These are phyloP conservation scores for Nemania sp. DNA, from an alignment of 2,329 filamentous ascomycete genomes.

Conservation along the genomic window DNA sequence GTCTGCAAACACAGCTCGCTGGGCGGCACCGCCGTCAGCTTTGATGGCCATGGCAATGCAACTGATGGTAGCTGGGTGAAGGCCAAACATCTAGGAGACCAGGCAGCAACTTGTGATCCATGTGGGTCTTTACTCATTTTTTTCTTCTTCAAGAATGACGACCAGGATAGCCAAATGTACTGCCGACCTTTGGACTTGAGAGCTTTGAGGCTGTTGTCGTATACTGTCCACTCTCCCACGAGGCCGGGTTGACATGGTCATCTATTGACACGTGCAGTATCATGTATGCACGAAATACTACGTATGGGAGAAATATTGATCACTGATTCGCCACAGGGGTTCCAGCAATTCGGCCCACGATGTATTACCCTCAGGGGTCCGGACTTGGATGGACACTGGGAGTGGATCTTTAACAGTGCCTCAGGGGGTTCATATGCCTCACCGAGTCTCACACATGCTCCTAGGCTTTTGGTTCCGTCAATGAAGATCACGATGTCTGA, in stretches of 20 bases:
- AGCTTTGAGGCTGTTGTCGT: not conserved
- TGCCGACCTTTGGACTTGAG: not conserved
- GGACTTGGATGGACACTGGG: not conserved
- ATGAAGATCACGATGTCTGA: not conserved
- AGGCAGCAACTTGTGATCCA: slow-evolving; percentile 14
- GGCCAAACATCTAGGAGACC: not conserved
- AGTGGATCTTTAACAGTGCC: slow-evolving; percentile 18
- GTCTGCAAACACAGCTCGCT: not conserved
- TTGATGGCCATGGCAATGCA: slow-evolving; percentile 12
- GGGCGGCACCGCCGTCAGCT: not conserved
- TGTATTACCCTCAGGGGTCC: too few relatives aligned
- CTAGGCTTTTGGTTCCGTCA: not conserved
- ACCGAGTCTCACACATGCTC: slow-evolving; percentile 17
- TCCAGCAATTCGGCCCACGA: slow-evolving; percentile 4
- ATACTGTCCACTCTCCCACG: slow-evolving; percentile 7
- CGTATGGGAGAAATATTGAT: not conserved
- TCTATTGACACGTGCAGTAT: slow-evolving; percentile 8
- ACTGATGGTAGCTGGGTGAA: not conserved
- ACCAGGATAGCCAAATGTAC: not conserved
- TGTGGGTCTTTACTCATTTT: not conserved
- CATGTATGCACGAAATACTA: slow-evolving; percentile 4
- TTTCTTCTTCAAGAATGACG: not conserved
- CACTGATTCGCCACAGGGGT: not conserved
- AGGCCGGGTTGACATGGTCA: not conserved
- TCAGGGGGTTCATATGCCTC: slow-evolving; percentile 7